These are phyloP conservation scores for Akanthomyces dipterigenus DNA, from an alignment of 2,329 filamentous ascomycete species.

Conservation along the genomic window DNA sequence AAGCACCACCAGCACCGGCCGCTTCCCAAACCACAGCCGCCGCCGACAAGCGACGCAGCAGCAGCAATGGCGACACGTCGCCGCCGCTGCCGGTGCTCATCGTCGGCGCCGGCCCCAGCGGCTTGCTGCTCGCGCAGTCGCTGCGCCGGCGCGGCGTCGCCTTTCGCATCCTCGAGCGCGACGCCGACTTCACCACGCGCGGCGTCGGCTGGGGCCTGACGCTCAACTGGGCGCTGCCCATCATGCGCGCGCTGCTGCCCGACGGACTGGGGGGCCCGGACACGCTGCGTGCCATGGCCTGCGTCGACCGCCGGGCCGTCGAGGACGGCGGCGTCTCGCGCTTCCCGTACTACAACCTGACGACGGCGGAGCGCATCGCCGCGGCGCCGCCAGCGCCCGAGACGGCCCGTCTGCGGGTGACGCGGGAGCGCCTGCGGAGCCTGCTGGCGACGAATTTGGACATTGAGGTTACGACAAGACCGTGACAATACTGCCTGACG, in stretches of 20 bases:
- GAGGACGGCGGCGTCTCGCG: slow-evolving; percentile 37
- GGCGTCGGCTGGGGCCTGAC: slow-evolving; percentile 57
- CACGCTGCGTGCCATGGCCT: slow-evolving; percentile 38
- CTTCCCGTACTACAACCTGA: slow-evolving; percentile 52
- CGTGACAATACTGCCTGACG: too few relatives aligned
- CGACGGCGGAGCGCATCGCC: slow-evolving; percentile 34
- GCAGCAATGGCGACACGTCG: neutral
- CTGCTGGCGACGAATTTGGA: slow-evolving; percentile 40
- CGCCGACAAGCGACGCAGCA: neutral
- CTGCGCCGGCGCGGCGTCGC: slow-evolving; percentile 27
- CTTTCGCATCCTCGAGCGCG: slow-evolving; percentile 48
- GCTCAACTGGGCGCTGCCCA: slow-evolving; percentile 54
- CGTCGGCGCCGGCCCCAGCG: slow-evolving; percentile 31
- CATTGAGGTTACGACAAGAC: slow-evolving; percentile 34
- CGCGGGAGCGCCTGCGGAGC: slow-evolving; percentile 37
- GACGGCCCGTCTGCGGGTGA: slow-evolving; percentile 39
- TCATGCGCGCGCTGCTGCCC: slow-evolving; percentile 45
- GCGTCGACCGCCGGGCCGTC: slow-evolving; percentile 47
- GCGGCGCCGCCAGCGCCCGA: slow-evolving; percentile 38
- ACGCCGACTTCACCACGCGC: slow-evolving; percentile 37
- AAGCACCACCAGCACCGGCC: too few relatives aligned
- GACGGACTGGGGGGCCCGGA: slow-evolving; percentile 30
- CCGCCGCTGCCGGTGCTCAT: slow-evolving; percentile 25
- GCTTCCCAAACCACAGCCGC: neutral
- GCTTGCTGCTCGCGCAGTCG: slow-evolving; percentile 30